Percentiles rank a stretch among this genome's conserved stretches.
phyloP scores from a whole-genome alignment of 345 rosid genomes.

The Rubroshorea leprosula region DNA sequence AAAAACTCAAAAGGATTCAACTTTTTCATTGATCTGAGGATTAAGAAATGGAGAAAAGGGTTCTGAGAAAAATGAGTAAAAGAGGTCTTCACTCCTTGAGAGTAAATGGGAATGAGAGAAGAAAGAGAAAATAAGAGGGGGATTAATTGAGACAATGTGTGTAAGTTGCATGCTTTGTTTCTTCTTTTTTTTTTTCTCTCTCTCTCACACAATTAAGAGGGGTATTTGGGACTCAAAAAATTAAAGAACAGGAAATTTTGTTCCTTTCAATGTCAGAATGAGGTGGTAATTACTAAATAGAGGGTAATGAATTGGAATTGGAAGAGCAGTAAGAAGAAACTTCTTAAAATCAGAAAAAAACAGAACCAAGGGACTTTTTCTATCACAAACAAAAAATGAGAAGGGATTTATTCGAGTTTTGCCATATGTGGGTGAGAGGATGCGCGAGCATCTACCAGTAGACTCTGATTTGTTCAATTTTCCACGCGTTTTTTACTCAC shows the following conservation, averaged over 20 bases:
- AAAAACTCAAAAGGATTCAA: background rate
- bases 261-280: background rate
- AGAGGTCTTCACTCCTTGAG: background rate
- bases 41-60: background rate
- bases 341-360: too few relatives aligned
- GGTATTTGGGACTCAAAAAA: background rate
- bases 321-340: too few relatives aligned
- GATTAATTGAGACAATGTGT: too few relatives aligned
- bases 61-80: background rate
- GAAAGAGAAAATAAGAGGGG: too few relatives aligned
- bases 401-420: background rate
- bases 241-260: background rate
- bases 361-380: too few relatives aligned
- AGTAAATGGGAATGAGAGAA: background rate
- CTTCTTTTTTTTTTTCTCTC: too few relatives aligned
- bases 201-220: background rate
- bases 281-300: background rate
- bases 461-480: background rate
- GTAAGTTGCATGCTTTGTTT: too few relatives aligned
- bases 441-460: too few relatives aligned
- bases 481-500: conserved; percentile 9
- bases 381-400: too few relatives aligned
- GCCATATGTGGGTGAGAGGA: background rate
- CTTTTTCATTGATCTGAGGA: background rate
- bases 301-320: background rate